Conservation (phyloP, 1,284 basidiomycete genomes). For the Takashimella tepidaria region DNA sequence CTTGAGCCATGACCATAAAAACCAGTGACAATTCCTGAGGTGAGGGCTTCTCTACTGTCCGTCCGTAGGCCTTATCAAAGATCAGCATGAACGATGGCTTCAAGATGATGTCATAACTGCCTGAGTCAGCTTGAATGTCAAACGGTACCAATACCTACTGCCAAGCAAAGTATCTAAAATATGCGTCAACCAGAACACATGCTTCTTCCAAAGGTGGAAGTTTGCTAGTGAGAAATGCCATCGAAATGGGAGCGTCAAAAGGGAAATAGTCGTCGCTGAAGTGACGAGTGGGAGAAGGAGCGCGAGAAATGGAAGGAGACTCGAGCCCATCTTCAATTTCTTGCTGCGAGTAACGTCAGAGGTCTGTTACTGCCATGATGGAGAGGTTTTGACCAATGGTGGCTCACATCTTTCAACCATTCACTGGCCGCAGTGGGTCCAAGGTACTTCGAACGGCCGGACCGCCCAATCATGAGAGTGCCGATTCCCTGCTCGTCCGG, state of each 20-base stretch:
- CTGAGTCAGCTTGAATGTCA: neutral
- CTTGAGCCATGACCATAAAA: conserved; percentile 31
- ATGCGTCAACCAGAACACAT: conserved; percentile 21
- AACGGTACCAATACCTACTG: conserved; percentile 21
- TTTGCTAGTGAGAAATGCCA: conserved; percentile 12
- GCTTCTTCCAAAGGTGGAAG: conserved; percentile 25
- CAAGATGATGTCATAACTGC: conserved; percentile 6
- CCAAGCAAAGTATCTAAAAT: conserved; percentile 27
- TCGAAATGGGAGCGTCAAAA: conserved; percentile 7
- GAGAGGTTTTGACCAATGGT: neutral
- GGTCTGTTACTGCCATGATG: neutral
- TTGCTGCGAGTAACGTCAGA: conserved; percentile 10
- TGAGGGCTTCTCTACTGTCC: conserved; percentile 2
- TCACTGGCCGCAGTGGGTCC: conserved; percentile 29
- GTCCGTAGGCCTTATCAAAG: conserved; percentile 8
- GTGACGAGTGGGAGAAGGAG: neutral
- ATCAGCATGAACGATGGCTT: conserved; percentile 15
- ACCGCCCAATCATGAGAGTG: conserved; percentile 22
- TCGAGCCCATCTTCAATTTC: conserved; percentile 11
- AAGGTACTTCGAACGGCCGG: conserved; percentile 25
- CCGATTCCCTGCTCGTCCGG: conserved; percentile 6
- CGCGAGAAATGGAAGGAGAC: neutral
- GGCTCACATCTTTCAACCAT: conserved; percentile 32
- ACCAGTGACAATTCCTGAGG: conserved; percentile 28
- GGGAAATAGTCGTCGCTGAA: conserved; percentile 11